phyloP scores from a whole-genome alignment of 148 eudicot species.

The Agrostemma githago region DNA sequence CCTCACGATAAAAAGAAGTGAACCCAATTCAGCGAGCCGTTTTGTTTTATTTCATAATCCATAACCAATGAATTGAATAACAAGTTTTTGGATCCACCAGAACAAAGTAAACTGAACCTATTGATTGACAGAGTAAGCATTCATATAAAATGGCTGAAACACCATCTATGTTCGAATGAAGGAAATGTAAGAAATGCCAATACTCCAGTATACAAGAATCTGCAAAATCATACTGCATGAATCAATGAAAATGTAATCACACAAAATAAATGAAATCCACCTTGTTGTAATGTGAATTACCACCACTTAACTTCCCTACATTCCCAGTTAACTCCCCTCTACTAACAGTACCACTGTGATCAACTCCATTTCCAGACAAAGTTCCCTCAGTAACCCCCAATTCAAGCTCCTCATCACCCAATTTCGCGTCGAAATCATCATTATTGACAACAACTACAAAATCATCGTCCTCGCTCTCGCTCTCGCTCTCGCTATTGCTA shows the following conservation, averaged over 20 bases:
- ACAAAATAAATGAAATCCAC: slow-evolving; percentile 11
- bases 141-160: neutral
- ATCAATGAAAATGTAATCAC: neutral
- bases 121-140: neutral
- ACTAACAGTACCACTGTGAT: slow-evolving; percentile 7
- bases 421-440: slow-evolving; percentile 21
- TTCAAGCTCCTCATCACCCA: neutral
- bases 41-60: neutral
- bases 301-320: slow-evolving; percentile 10
- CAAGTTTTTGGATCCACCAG: neutral
- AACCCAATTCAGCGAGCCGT: neutral
- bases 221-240: neutral
- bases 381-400: slow-evolving; percentile 9
- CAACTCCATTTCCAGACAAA: slow-evolving; percentile 8
- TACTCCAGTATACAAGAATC: neutral
- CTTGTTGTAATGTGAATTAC: slow-evolving; percentile 21
- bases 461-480: slow-evolving; percentile 16
- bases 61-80: neutral
- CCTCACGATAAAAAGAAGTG: neutral
- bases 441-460: slow-evolving; percentile 24
- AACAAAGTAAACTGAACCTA: neutral
- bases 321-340: slow-evolving; percentile 17
- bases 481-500: slow-evolving; percentile 10
- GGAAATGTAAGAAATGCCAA: neutral
- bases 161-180: neutral